These are phyloP conservation scores for Breviolum minutum DNA, from an alignment of 73 alveolate species.

Conservation along the genomic window DNA sequence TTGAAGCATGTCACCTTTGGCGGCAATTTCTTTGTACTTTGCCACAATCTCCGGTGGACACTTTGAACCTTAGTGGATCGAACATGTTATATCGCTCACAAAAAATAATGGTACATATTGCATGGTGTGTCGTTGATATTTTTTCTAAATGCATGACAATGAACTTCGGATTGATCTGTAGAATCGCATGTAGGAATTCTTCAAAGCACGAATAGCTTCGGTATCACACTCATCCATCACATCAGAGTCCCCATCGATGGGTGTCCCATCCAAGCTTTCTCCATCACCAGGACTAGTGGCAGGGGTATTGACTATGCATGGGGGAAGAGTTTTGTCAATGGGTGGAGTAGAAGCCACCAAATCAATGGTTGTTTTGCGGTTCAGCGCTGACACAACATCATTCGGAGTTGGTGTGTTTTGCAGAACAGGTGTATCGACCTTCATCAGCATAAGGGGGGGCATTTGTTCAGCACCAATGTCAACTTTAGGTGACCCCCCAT, in stretches of 20 bases:
- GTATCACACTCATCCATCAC: not conserved
- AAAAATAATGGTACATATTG: not conserved
- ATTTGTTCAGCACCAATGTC: too few relatives aligned
- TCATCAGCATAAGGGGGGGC: too few relatives aligned
- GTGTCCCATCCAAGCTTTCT: not conserved
- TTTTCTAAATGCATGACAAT: not conserved
- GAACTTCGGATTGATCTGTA: not conserved
- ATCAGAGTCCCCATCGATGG: not conserved
- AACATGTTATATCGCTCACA: not conserved
- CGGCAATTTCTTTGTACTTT: not conserved
- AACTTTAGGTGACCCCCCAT: too few relatives aligned
- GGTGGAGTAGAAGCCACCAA: not conserved
- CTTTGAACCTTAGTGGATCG: not conserved
- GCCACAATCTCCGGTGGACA: constrained; percentile 20
- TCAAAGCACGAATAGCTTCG: not conserved
- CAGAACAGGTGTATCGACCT: too few relatives aligned
- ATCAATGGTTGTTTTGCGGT: not conserved
- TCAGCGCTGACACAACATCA: not conserved
- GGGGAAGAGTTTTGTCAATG: not conserved
- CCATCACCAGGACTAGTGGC: not conserved
- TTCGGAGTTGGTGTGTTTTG: not conserved
- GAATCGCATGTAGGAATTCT: not conserved
- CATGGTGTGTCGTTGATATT: too few relatives aligned
- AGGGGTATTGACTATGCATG: not conserved
- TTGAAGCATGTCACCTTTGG: not conserved